These are phyloP conservation scores for Geotrichum phurueaensis DNA, from an alignment of 1,139 yeast species.

Conservation along the genomic window DNA sequence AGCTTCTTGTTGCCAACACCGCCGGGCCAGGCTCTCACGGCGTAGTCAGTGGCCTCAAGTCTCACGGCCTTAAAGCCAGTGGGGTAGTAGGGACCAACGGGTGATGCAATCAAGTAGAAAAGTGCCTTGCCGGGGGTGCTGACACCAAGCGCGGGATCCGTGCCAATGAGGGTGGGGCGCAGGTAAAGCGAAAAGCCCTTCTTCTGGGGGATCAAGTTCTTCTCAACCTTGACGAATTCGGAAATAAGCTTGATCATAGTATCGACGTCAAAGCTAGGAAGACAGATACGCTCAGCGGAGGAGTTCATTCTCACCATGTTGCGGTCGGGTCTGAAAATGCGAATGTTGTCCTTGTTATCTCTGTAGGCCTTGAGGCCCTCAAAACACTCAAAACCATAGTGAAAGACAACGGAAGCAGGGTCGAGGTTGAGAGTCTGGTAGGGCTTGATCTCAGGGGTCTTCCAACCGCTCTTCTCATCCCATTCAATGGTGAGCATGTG, in stretches of 20 bases:
- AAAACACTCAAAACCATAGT: constrained; percentile 89
- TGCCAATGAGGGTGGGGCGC: constrained; percentile 93
- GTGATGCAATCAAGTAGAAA: constrained; percentile 71
- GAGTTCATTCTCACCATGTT: constrained; percentile 89
- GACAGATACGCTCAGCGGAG: constrained; percentile 78
- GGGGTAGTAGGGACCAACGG: constrained; percentile 79
- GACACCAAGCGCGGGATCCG: constrained; percentile 81
- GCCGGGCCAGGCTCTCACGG: constrained; percentile 97
- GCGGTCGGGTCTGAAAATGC: constrained; percentile 84
- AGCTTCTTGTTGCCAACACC: constrained; percentile 94
- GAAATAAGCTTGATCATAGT: constrained; percentile 70
- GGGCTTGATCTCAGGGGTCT: constrained; percentile 74
- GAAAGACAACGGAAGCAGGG: constrained; percentile 86
- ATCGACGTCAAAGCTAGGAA: constrained; percentile 77
- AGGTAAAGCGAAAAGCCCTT: constrained; percentile 86
- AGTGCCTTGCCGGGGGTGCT: constrained; percentile 73
- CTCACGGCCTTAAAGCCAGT: constrained; percentile 92
- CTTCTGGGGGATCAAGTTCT: constrained; percentile 71
- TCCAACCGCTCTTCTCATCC: constrained; percentile 78
- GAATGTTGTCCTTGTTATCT: constrained; percentile 54
- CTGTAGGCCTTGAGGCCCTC: constrained; percentile 96
- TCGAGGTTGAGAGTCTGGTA: constrained; percentile 70
- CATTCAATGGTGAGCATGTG: constrained; percentile 89
- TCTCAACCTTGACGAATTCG: constrained; percentile 66
- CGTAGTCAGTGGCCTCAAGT: constrained; percentile 91